Evolutionary conservation across 2,329 filamentous ascomycete genomes (phyloP), one percentile per base, ranked within the genome.

Genomic region (Aureobasidium subglaciale): DNA sequence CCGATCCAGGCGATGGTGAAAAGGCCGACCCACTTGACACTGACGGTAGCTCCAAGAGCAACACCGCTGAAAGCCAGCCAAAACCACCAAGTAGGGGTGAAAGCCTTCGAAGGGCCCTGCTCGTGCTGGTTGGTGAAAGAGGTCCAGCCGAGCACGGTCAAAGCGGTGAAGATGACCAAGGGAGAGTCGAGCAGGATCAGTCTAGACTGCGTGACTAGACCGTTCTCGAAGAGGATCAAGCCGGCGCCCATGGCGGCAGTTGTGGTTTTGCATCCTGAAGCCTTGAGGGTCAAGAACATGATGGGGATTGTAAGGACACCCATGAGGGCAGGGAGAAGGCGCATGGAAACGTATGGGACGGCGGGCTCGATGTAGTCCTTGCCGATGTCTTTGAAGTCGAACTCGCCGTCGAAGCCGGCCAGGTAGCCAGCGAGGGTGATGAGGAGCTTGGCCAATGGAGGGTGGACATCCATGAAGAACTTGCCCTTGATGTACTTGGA

Each of bases 401-500:
- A 99, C 60, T 90, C 80, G 61, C 93, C 93, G 68, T 96, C 83
- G 71, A 97, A 99, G 54, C 93, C 93, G 65, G 91, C 93, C 61
- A 96, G 74, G 85, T 88, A 99, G 64, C 92, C 93, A 61, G 91
- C 90, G 59, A 99, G 82, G 52, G 93, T 95, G 66, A 99, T 92
- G 63, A 99, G 84, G 69, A 99, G 83, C 78, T 99, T 99, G 62
- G 93, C 93, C 59, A 99, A 80, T 42, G 93, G 93, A 29, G 93
- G 93, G 70, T 99, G 93, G n/a, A 99, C 93, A 70, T 99, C 93
- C 93, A 99, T 99, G 73, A 99, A 99, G 81, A 99, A 99, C 70
- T 81, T 87, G 67, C 93, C 93, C 79, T 99, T 97, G 80, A 99
- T 97, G 73, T 99, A 99, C 74, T 99, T 99, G 65, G 88, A 90